Conservation (phyloP, 1,139 yeast genomes). For the Tardiomyces digboiensis region DNA sequence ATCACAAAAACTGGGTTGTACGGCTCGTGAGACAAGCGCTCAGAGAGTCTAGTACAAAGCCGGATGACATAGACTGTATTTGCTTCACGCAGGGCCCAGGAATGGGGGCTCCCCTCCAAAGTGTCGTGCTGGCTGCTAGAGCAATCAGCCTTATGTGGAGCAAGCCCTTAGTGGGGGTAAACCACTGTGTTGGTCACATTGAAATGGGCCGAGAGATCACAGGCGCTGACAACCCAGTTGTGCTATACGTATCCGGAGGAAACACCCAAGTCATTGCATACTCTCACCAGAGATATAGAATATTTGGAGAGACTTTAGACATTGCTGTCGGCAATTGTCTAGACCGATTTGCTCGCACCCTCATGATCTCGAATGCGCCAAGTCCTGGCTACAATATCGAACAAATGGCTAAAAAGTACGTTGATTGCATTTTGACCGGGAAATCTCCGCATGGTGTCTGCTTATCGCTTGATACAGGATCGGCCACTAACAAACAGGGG, state of each 20-base stretch:
- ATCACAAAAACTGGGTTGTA: slow-evolving; percentile 94
- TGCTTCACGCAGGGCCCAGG: slow-evolving; percentile 99
- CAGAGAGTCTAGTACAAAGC: slow-evolving; percentile 45
- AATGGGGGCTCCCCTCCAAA: slow-evolving; percentile 97
- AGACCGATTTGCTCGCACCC: slow-evolving; percentile 89
- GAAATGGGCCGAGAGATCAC: slow-evolving; percentile 99
- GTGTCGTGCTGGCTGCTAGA: slow-evolving; percentile 90
- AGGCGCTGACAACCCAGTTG: slow-evolving; percentile 92
- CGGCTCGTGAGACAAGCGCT: slow-evolving; percentile 63
- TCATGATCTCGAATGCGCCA: slow-evolving; percentile 84
- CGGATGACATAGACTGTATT: slow-evolving; percentile 68
- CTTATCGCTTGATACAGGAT: no score
- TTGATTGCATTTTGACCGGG: no score
- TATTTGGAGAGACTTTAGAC: slow-evolving; percentile 95
- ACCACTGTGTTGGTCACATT: slow-evolving; percentile 95
- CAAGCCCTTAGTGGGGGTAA: slow-evolving; percentile 86
- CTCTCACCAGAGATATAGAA: slow-evolving; percentile 84
- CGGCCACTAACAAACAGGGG: no score
- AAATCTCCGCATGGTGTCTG: slow-evolving; percentile 17
- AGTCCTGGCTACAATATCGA: slow-evolving; percentile 98
- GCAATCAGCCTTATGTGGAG: slow-evolving; percentile 74
- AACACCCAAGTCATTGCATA: slow-evolving; percentile 98
- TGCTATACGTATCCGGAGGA: slow-evolving; percentile 94
- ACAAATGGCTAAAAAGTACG: slow-evolving; percentile 89
- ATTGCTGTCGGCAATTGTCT: slow-evolving; percentile 96